Percentiles rank a stretch among this genome's conserved stretches.
Conservation (phyloP, 1,284 basidiomycete genomes). For the Bothia castanella region DNA sequence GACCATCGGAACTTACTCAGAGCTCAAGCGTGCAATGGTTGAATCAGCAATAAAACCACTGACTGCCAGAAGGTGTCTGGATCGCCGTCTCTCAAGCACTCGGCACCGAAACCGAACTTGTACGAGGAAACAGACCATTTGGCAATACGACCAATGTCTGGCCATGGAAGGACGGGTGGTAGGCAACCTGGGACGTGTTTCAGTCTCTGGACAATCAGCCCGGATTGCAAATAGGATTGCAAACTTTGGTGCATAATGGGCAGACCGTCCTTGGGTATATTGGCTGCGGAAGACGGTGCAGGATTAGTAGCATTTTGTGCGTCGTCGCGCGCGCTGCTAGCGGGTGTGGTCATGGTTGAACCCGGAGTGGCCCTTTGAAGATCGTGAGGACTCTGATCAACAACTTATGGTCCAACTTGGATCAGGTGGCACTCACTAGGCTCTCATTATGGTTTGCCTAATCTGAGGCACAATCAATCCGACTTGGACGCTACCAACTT, state of each 20-base stretch:
- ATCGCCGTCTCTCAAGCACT: conserved; percentile 86
- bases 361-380: no score
- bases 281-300: conserved; percentile 11
- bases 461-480: no score
- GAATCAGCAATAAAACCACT: conserved; percentile 34
- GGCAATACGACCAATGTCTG: conserved; percentile 79
- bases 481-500: background rate
- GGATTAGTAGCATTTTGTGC: conserved; percentile 18
- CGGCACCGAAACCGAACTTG: conserved; percentile 95
- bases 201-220: background rate
- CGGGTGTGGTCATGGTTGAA: conserved; percentile 13
- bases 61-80: conserved; percentile 98
- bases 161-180: conserved; percentile 58
- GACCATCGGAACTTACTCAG: conserved; percentile 82
- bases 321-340: conserved; percentile 11
- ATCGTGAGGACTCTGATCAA: no score
- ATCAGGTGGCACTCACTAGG: no score
- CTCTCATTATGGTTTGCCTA: no score
- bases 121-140: conserved; percentile 97
- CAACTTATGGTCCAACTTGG: no score
- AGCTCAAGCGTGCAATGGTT: conserved; percentile 3
- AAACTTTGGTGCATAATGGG: conserved; percentile 37
- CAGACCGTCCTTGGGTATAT: conserved; percentile 35
- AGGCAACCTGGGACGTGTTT: conserved; percentile 30
- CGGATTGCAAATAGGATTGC: background rate